Conservation (phyloP, 768 basidiomycete genomes). For the Rhizopogon salebrosus region DNA sequence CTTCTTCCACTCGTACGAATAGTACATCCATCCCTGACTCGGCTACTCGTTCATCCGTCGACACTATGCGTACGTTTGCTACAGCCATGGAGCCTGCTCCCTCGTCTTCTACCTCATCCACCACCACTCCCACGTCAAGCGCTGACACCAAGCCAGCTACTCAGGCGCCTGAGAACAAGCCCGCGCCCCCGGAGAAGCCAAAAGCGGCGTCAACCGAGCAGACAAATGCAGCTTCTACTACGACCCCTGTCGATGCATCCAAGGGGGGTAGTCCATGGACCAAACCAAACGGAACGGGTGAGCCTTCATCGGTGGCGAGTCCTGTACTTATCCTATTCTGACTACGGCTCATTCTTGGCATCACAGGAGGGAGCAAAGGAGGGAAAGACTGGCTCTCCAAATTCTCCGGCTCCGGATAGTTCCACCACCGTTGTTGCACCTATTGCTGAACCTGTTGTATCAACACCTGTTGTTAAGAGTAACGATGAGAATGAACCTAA, state of each 20-base stretch:
- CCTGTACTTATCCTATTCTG: constrained; percentile 15
- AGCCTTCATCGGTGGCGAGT: constrained; percentile 30
- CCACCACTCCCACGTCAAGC: neutral
- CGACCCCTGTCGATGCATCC: neutral
- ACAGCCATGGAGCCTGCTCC: constrained; percentile 6
- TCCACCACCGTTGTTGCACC: constrained; percentile 7
- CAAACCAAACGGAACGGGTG: constrained; percentile 16
- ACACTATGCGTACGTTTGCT: constrained; percentile 16
- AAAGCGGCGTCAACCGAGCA: neutral
- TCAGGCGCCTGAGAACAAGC: neutral
- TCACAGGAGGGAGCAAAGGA: constrained; percentile 13
- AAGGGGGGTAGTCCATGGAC: constrained; percentile 7
- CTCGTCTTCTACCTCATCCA: neutral
- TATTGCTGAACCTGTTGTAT: constrained; percentile 22
- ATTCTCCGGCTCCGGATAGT: too few relatives aligned
- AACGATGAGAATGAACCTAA: constrained; percentile 18
- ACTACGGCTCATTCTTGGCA: constrained; percentile 24
- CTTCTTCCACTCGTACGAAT: constrained; percentile 17
- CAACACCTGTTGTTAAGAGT: constrained; percentile 18
- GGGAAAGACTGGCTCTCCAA: neutral
- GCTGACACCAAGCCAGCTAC: neutral
- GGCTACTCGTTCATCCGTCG: constrained; percentile 13
- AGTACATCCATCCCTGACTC: constrained; percentile 27
- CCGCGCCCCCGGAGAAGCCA: constrained; percentile 5
- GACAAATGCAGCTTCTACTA: neutral